phyloP scores from a whole-genome alignment of 2,329 filamentous ascomycete genomes.

The Botrytis hyacinthi region DNA sequence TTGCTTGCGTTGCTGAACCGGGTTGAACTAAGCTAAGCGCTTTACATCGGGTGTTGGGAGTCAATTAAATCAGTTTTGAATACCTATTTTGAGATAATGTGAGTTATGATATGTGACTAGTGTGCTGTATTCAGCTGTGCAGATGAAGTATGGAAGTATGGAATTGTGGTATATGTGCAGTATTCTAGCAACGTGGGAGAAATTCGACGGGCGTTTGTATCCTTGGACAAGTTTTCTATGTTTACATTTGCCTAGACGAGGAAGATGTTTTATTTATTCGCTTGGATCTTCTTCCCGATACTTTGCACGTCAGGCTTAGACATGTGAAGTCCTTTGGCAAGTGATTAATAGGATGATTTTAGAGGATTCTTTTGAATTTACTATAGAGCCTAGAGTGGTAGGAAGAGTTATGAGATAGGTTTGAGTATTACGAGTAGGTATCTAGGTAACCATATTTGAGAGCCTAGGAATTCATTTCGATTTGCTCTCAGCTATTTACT shows the following conservation, averaged over 20 bases:
- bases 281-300: not conserved
- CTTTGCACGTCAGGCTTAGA: not conserved
- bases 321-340: not conserved
- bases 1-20: not conserved
- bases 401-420: not conserved
- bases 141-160: not conserved
- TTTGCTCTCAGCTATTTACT: not conserved
- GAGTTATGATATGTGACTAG: not conserved
- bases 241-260: not conserved
- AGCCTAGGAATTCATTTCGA: not conserved
- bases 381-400: not conserved
- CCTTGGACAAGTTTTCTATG: not conserved
- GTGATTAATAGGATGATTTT: not conserved
- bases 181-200: not conserved
- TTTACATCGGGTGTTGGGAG: conserved; percentile 8
- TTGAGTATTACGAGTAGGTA: not conserved
- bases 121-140: not conserved
- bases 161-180: not conserved
- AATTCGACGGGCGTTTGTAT: not conserved
- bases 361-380: not conserved
- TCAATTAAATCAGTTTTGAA: conserved; percentile 1
- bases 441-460: not conserved
- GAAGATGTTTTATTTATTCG: not conserved
- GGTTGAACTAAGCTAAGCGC: conserved; percentile 4
- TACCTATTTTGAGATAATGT: not conserved